A percentile compares a stretch with the other conserved stretches of the same genome.
phyloP scores from a whole-genome alignment of 2,329 filamentous ascomycete species.

The Phyllachora maydis region DNA sequence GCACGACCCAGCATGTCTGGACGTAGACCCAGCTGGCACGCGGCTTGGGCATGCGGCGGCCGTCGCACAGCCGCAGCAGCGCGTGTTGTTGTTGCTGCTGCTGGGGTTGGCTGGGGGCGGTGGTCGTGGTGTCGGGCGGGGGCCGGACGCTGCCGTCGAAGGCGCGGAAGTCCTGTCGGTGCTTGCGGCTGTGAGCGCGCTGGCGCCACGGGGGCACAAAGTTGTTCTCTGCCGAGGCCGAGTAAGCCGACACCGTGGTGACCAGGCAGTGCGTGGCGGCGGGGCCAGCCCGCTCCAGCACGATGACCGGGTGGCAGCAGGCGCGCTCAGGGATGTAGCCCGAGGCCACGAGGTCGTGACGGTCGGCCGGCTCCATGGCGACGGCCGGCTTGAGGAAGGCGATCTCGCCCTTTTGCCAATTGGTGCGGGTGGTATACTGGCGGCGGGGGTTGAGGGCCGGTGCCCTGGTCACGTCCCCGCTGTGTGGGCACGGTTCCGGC shows the following conservation, averaged over 20 bases:
- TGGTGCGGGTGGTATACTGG: too few species aligned
- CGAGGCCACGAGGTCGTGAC: background rate
- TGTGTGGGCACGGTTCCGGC: too few species aligned
- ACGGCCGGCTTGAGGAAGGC: slow-evolving; percentile 5
- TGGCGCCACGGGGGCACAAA: slow-evolving; percentile 12
- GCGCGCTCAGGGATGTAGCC: slow-evolving; percentile 6
- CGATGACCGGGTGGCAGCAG: slow-evolving; percentile 13
- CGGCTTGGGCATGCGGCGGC: slow-evolving; percentile 6
- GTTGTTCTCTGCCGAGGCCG: slow-evolving; percentile 5
- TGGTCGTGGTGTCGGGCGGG: too few species aligned
- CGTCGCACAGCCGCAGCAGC: slow-evolving; percentile 8
- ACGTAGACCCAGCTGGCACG: slow-evolving; percentile 7
- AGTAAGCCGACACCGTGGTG: slow-evolving; percentile 13
- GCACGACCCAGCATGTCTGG: slow-evolving; percentile 5
- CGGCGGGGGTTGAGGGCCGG: too few species aligned
- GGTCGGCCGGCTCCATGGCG: background rate
- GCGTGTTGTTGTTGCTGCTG: background rate
- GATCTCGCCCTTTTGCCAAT: slow-evolving; percentile 12
- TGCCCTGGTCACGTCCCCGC: too few species aligned
- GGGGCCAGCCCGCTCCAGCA: slow-evolving; percentile 6
- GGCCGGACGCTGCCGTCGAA: slow-evolving; percentile 10
- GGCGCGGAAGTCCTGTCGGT: slow-evolving; percentile 9
- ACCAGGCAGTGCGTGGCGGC: slow-evolving; percentile 7
- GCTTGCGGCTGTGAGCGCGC: slow-evolving; percentile 6
- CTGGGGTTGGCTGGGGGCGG: too few species aligned